Evolutionary conservation across 257 asterid genomes (phyloP).

Genomic region (Dorcoceras hygrometricum): DNA sequence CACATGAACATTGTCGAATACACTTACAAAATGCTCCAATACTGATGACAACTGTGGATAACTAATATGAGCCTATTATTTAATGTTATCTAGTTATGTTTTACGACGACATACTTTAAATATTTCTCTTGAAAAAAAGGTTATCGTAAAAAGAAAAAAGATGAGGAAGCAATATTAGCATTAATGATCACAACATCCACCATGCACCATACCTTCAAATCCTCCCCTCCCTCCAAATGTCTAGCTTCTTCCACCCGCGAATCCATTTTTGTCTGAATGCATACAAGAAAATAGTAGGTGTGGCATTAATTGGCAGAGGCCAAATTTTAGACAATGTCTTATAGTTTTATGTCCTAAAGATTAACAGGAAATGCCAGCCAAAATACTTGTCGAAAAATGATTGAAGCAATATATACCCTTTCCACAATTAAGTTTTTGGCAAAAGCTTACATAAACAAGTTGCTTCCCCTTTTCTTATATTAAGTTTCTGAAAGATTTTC

Average conservation of each 20-base stretch:
- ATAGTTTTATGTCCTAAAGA: too few relatives aligned
- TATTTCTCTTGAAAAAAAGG: too few relatives aligned
- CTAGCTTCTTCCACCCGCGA: not conserved
- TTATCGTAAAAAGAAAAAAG: too few relatives aligned
- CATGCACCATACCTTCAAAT: not conserved
- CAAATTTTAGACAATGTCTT: too few relatives aligned
- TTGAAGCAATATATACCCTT: not conserved
- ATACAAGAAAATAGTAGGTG: too few relatives aligned
- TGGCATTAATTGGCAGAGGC: too few relatives aligned
- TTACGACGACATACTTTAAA: too few relatives aligned
- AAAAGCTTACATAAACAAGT: not conserved
- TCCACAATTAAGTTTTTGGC: not conserved
- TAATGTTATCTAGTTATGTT: too few relatives aligned
- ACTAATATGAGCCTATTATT: too few relatives aligned
- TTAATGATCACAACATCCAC: not conserved
- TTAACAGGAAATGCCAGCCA: too few relatives aligned
- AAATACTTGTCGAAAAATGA: not conserved
- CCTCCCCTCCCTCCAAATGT: not conserved
- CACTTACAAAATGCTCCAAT: not conserved
- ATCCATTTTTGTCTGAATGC: not conserved
- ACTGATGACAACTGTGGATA: not conserved
- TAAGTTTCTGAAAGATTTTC: not conserved
- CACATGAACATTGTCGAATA: too few relatives aligned
- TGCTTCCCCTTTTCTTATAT: not conserved
- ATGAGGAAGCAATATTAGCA: not conserved